Percentiles rank a stretch among this genome's conserved stretches.
phyloP scores from a whole-genome alignment of 352 stramenopile genomes.

The Blastocystis sp. region DNA sequence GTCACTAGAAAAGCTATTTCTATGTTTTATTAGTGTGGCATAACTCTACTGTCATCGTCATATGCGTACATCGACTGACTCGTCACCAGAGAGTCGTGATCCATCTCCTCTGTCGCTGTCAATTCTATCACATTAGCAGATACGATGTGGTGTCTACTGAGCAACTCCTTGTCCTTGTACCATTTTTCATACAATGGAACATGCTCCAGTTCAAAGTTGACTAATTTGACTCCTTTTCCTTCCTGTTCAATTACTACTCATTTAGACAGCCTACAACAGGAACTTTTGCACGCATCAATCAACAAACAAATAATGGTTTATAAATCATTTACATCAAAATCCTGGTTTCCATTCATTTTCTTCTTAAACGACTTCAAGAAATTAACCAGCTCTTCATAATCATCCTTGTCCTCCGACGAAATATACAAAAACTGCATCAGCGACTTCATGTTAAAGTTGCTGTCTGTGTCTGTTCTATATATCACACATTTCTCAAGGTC shows the following conservation, averaged over 20 bases:
- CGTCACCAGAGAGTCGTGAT: constrained; percentile 44
- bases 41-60: constrained; percentile 16
- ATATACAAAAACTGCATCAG: not conserved
- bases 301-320: not conserved
- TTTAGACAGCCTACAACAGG: not conserved
- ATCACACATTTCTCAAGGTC: not conserved
- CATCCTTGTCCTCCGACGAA: not conserved
- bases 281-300: constrained; percentile 14
- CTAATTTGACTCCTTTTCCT: constrained; percentile 48
- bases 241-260: not conserved
- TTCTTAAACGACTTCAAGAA: not conserved
- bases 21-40: not conserved
- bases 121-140: not conserved
- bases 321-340: not conserved
- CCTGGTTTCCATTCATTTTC: not conserved
- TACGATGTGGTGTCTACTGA: not conserved
- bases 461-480: constrained; percentile 40
- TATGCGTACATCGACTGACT: constrained; percentile 53
- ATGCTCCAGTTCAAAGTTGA: constrained; percentile 59
- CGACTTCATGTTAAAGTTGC: not conserved
- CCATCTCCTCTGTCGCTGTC: constrained; percentile 34
- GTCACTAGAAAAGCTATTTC: constrained; percentile 35
- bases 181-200: constrained; percentile 55
- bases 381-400: not conserved
- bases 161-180: constrained; percentile 58